Percentiles rank a stretch among this genome's conserved stretches.
Evolutionary conservation across 345 rosid genomes (phyloP).

Genomic region (Hevea brasiliensis): DNA sequence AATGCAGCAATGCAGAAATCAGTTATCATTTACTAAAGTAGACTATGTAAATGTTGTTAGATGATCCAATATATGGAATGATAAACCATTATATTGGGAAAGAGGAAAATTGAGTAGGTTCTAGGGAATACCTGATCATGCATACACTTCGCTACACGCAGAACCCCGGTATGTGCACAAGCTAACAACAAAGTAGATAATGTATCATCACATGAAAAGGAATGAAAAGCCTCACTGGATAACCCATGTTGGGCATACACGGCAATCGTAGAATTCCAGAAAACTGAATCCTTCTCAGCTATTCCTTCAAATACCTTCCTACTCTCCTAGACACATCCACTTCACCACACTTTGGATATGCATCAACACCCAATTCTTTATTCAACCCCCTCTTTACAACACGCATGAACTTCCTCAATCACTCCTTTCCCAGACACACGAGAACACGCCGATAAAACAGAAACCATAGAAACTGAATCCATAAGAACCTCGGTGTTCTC

Average conservation of each 20-base stretch:
- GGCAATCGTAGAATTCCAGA: slow-evolving; percentile 78
- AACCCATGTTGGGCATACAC: slow-evolving; percentile 73
- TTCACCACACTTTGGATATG: slow-evolving; percentile 69
- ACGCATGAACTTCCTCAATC: slow-evolving; percentile 60
- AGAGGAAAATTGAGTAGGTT: background rate
- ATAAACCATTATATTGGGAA: background rate
- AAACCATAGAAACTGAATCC: slow-evolving; percentile 64
- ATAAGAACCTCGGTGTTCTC: slow-evolving; percentile 30
- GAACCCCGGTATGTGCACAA: slow-evolving; percentile 64
- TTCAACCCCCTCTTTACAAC: slow-evolving; percentile 65
- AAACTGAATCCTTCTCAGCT: slow-evolving; percentile 56
- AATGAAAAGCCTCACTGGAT: slow-evolving; percentile 57
- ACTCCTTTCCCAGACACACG: slow-evolving; percentile 45
- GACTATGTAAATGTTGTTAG: background rate
- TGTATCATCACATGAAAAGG: slow-evolving; percentile 52
- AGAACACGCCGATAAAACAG: slow-evolving; percentile 80
- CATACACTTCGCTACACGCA: slow-evolving; percentile 61
- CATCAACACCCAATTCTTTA: slow-evolving; percentile 54
- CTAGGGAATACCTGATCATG: slow-evolving; percentile 65
- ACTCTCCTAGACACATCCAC: slow-evolving; percentile 51
- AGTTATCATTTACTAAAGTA: background rate
- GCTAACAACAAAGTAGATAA: slow-evolving; percentile 70
- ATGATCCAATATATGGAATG: background rate
- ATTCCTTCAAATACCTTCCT: slow-evolving; percentile 68
- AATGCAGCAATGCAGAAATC: too few species aligned